Percentiles rank a stretch among this genome's conserved stretches.
phyloP scores from a whole-genome alignment of 345 rosid genomes.

The Turnera subulata region DNA sequence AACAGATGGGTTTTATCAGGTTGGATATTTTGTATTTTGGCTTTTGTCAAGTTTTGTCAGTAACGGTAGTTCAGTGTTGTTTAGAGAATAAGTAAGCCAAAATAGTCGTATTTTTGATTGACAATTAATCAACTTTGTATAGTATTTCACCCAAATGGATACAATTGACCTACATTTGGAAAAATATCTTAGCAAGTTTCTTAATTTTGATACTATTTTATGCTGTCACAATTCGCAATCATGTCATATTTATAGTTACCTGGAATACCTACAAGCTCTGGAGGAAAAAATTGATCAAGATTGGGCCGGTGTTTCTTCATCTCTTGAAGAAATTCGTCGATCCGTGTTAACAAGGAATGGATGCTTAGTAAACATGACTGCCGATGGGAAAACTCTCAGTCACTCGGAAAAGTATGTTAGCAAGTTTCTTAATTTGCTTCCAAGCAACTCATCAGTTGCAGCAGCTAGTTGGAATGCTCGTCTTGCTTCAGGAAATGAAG shows the following conservation, averaged over 20 bases:
- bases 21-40: conserved; percentile 20
- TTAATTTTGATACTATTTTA: background rate
- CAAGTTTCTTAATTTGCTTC: conserved; percentile 86
- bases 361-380: conserved; percentile 84
- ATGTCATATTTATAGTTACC: conserved; percentile 47
- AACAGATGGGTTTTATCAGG: conserved; percentile 99
- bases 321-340: conserved; percentile 80
- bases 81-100: no score
- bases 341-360: conserved; percentile 70
- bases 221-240: conserved; percentile 18
- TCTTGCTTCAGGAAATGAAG: conserved; percentile 71
- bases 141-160: no score
- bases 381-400: conserved; percentile 67
- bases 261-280: conserved; percentile 72
- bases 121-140: no score
- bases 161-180: no score
- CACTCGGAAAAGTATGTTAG: conserved; percentile 54
- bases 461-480: conserved; percentile 52
- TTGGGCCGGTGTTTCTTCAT: conserved; percentile 82
- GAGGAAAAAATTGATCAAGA: conserved; percentile 84
- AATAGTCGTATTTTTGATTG: no score
- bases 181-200: no score
- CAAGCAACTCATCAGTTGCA: conserved; percentile 45
- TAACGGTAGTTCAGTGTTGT: no score
- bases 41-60: background rate